Evolutionary conservation across 1,139 yeast species (phyloP).

Genomic region (Candida albicans): DNA sequence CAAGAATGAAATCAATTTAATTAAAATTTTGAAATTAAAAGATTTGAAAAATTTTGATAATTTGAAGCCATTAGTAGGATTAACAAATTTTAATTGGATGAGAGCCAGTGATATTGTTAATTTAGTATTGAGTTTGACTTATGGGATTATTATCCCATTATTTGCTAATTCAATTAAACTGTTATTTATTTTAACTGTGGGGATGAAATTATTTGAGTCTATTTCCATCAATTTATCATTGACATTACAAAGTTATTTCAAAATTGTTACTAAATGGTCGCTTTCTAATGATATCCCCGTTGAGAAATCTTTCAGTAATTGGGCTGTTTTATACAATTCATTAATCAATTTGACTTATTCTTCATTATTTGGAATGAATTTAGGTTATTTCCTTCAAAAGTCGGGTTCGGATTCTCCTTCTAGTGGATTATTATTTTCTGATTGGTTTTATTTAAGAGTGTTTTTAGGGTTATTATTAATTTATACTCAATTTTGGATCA

Average conservation of each 20-base stretch:
- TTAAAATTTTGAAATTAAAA: conserved; percentile 39
- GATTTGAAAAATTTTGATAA: conserved; percentile 48
- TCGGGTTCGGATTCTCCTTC: conserved; percentile 15
- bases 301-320: conserved; percentile 69
- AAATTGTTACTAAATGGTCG: conserved; percentile 66
- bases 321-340: conserved; percentile 71
- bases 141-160: conserved; percentile 46
- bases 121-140: conserved; percentile 45
- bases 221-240: conserved; percentile 54
- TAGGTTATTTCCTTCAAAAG: conserved; percentile 28
- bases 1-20: conserved; percentile 37
- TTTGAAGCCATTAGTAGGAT: conserved; percentile 61
- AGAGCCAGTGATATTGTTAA: conserved; percentile 68
- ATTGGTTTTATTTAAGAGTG: conserved; percentile 56
- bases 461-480: conserved; percentile 58
- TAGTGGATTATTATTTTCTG: conserved; percentile 21
- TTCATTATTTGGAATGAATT: conserved; percentile 44
- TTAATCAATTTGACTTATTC: conserved; percentile 47
- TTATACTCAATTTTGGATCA: conserved; percentile 69
- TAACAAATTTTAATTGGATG: conserved; percentile 64
- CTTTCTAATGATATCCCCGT: conserved; percentile 68
- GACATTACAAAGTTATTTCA: conserved; percentile 59
- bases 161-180: conserved; percentile 26
- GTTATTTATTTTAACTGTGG: conserved; percentile 50
- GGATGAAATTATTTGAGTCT: conserved; percentile 54